phyloP scores from a whole-genome alignment of 2,329 filamentous ascomycete species.

The Lizonia empirigonia region DNA sequence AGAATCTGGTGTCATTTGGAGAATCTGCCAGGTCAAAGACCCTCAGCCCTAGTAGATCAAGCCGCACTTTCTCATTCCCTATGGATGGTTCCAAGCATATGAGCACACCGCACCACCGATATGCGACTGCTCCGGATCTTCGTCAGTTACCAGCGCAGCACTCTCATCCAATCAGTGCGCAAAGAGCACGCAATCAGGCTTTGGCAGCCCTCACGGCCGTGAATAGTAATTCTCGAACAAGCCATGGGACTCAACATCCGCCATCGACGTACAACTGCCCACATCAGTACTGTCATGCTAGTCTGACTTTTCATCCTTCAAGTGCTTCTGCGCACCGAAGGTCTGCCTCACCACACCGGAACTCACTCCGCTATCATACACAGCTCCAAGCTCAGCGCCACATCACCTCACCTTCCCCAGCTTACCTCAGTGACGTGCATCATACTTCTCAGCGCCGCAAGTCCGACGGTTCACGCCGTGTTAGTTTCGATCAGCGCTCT shows the following conservation, averaged over 20 bases:
- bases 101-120: background rate
- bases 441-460: background rate
- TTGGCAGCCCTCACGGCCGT: slow-evolving; percentile 13
- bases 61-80: slow-evolving; percentile 7
- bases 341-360: slow-evolving; percentile 1
- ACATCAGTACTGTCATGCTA: slow-evolving; percentile 7
- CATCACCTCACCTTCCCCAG: slow-evolving; percentile 1
- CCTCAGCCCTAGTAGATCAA: slow-evolving; percentile 1
- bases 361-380: slow-evolving; percentile 1
- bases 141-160: slow-evolving; percentile 5
- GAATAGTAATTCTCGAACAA: slow-evolving; percentile 4
- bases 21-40: slow-evolving; percentile 14
- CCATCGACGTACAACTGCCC: background rate
- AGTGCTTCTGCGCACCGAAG: background rate
- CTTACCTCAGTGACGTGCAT: background rate
- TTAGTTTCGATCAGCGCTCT: slow-evolving; percentile 8
- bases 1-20: slow-evolving; percentile 10
- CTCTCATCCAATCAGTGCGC: slow-evolving; percentile 4
- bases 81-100: background rate
- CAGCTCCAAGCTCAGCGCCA: slow-evolving; percentile 2
- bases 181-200: slow-evolving; percentile 14
- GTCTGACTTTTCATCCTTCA: slow-evolving; percentile 14
- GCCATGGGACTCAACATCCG: background rate
- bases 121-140: slow-evolving; percentile 8
- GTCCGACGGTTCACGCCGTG: slow-evolving; percentile 1